Base-by-base conservation (phyloP, 345 rosid genomes). In the Melaleuca alternifolia region DNA sequence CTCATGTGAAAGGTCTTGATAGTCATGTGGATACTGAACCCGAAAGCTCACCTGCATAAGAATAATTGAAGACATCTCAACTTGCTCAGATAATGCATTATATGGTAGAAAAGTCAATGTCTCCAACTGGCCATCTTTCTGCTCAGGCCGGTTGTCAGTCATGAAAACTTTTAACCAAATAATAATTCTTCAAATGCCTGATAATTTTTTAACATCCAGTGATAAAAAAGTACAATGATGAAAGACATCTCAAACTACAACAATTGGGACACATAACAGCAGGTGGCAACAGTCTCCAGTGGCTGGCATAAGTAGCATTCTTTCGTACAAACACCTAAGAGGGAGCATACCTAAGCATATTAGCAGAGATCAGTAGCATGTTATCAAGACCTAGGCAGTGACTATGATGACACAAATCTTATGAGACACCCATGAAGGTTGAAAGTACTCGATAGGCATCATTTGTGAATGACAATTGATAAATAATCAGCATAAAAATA, bases 11-110 rank as follows among this genome's bases (percentile, higher is more conserved):
- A 97, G 98, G 88, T 91, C 92, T 91, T 95, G 97, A 92, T 96
- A 90, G 90, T 96, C 99, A 89, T 92, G 92, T 48, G 98, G 96
- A 90, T 95, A 97, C 84, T 96, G 98, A 90, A 97, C 99, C 87
- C 98, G 95, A 89, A 91, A 97, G 92, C 94, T 94, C 90, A 96
- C 99, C 99, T 97, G 95, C 62, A 77, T 89, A 86, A 65, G 89
- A 54, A 88, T 85, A 85, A 83, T 44, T 71, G 81, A 71, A 71
- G 48, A 71, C 10, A 33, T 71, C 79, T 37, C 44, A 37, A 71
- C 81, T 71, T 18, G 44, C 81, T 37, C 26, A 37, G 81, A 71
- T 13, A 71, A 71, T 37, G 81, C 81, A 71, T 71, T 26, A 37
- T 20, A 71, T 71, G 81, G 48, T 11, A 11, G 46, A 65, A 65